These are phyloP conservation scores for Pisolithus microcarpus DNA, from an alignment of 768 basidiomycete genomes.

Conservation along the genomic window DNA sequence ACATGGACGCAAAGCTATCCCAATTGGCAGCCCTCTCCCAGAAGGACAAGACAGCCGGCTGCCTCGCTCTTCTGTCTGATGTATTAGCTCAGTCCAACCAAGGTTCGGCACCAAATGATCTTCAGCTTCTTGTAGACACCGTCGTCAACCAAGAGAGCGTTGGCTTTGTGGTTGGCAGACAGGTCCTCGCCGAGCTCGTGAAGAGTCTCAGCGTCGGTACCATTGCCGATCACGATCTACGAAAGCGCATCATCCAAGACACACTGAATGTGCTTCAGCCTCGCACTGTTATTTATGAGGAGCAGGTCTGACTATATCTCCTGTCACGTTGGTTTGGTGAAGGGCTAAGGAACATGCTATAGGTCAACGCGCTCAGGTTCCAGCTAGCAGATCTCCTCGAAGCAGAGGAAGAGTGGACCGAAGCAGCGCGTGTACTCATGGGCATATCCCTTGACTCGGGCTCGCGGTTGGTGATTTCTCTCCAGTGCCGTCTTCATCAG, in stretches of 20 bases:
- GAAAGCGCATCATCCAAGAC: slow-evolving; percentile 70
- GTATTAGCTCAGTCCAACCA: slow-evolving; percentile 49
- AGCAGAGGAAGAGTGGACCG: slow-evolving; percentile 87
- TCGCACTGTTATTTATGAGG: slow-evolving; percentile 86
- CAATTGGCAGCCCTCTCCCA: slow-evolving; percentile 61
- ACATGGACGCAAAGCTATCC: slow-evolving; percentile 61
- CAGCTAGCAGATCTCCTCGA: slow-evolving; percentile 90
- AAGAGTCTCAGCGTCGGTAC: slow-evolving; percentile 52
- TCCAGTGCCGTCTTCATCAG: not conserved
- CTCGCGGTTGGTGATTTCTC: slow-evolving; percentile 51
- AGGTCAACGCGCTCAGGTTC: slow-evolving; percentile 81
- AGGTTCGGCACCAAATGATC: slow-evolving; percentile 41
- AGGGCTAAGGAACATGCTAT: slow-evolving; percentile 3
- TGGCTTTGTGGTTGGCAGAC: slow-evolving; percentile 82
- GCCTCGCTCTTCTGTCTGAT: slow-evolving; percentile 60
- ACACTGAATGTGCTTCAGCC: slow-evolving; percentile 66
- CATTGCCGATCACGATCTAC: slow-evolving; percentile 47
- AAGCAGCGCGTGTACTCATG: slow-evolving; percentile 87
- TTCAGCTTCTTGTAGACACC: slow-evolving; percentile 69
- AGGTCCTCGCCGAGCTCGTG: slow-evolving; percentile 81
- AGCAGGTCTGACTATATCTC: slow-evolving; percentile 58
- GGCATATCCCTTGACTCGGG: slow-evolving; percentile 87
- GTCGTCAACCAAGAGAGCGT: slow-evolving; percentile 77
- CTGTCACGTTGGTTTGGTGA: slow-evolving; percentile 2
- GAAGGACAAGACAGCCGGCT: slow-evolving; percentile 80